Evolutionary conservation across 1,139 yeast genomes (phyloP), one percentile per base, ranked within the genome.

Genomic region (Zygotorulaspora mrakii): DNA sequence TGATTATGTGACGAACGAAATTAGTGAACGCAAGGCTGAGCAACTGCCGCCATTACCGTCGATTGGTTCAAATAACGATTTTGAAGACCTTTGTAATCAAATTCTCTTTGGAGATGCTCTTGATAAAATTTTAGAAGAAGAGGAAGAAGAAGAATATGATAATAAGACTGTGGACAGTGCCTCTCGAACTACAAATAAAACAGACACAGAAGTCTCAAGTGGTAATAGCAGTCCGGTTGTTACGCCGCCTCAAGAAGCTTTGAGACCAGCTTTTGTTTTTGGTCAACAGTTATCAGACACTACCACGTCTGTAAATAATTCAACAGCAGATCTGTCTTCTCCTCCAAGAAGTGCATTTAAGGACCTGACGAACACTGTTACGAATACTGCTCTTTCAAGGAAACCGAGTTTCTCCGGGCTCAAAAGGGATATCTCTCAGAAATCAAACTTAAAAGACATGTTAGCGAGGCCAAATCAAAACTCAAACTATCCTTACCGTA

Each of bases 71-170:
- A 49, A 48, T 20, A 48, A 50, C 24, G 62, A 58, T 23, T 59
- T 60, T 40, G 60, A 53, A 18, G 37, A 45, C n/a, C 37, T 59
- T 7, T 56, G 62, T 41, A 59, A 58, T 25, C 55, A 56, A 31
- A 49, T 59, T n/a, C 33, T 60, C n/a, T 56, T 55, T 45, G 58
- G 57, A 5, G 46, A 50, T 22, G 59, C 50, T 1, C 37, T 57
- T 11, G 56, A 51, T 23, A 52, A 49, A 13, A 57, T 55, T 23
- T 22, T 52, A 5, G 62, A 52, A 31, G 59, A 53, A 37, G 55
- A 49, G 35, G 52, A 45, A 27, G 48, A 40, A n/a, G 48, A 42
- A 6, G 39, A 38, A 11, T 32, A 35, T 5, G 5, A 17, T 13
- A 18, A 33, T 17, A 20, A 17, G 17, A 14, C 33, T 2, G 31